phyloP scores from a whole-genome alignment of 148 eudicot genomes.

The Diospyros kaki region DNA sequence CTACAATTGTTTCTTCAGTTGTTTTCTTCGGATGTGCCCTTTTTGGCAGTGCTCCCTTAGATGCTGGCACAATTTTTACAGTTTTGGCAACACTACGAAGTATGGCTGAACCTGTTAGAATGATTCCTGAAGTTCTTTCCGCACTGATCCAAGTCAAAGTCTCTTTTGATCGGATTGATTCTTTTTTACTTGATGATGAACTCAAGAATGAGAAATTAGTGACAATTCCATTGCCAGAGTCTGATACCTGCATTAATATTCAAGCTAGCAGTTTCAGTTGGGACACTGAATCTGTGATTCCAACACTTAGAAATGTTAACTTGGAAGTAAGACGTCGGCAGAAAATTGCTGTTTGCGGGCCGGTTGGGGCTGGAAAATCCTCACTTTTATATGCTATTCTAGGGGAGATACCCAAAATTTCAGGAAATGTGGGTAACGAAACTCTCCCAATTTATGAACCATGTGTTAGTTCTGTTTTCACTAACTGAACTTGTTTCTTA shows the following conservation, averaged over 20 bases:
- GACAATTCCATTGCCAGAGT: background rate
- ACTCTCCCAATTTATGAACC: background rate
- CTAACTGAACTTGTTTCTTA: background rate
- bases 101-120: slow-evolving; percentile 48
- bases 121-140: slow-evolving; percentile 43
- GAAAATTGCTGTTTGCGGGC: slow-evolving; percentile 60
- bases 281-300: slow-evolving; percentile 31
- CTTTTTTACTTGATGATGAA: slow-evolving; percentile 42
- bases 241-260: slow-evolving; percentile 18
- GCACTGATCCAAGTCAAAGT: slow-evolving; percentile 41
- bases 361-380: slow-evolving; percentile 71
- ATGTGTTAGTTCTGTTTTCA: background rate
- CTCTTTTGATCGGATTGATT: slow-evolving; percentile 39
- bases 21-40: slow-evolving; percentile 44
- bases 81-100: slow-evolving; percentile 34
- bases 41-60: slow-evolving; percentile 38
- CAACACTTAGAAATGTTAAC: slow-evolving; percentile 31
- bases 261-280: slow-evolving; percentile 40
- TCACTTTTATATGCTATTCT: slow-evolving; percentile 56
- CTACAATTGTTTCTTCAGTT: slow-evolving; percentile 51
- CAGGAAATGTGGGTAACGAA: slow-evolving; percentile 43
- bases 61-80: slow-evolving; percentile 52
- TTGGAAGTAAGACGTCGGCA: slow-evolving; percentile 31
- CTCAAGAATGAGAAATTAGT: slow-evolving; percentile 19
- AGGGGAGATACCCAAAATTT: slow-evolving; percentile 47